Percentiles rank a stretch among this genome's conserved stretches.
Conservation (phyloP, 331 rosid species). For the Erythrophleum ivorense region DNA sequence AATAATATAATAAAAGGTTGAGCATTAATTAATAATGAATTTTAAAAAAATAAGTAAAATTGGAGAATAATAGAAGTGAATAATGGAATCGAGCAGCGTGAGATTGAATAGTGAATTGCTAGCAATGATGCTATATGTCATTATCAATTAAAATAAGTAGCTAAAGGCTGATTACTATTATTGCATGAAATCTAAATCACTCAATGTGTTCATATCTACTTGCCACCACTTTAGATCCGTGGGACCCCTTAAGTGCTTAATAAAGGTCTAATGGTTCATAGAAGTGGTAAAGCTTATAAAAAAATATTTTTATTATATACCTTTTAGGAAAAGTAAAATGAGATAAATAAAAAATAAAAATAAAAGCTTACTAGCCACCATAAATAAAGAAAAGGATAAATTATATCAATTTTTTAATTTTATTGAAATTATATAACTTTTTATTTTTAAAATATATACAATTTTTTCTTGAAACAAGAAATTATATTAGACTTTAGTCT, state of each 20-base stretch:
- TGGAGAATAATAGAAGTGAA: not conserved
- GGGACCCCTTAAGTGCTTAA: not conserved
- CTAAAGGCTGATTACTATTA: not conserved
- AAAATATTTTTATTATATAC: not conserved
- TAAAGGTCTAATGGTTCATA: not conserved
- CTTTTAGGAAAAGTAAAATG: not conserved
- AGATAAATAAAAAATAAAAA: too few species aligned
- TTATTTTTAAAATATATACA: too few species aligned
- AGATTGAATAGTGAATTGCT: constrained; percentile 10
- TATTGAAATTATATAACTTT: too few species aligned
- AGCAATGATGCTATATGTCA: constrained; percentile 13
- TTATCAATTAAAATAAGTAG: constrained; percentile 8
- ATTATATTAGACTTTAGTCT: too few species aligned
- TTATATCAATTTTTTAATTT: too few species aligned
- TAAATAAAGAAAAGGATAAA: too few species aligned
- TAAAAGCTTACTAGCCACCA: not conserved
- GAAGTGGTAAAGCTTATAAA: not conserved
- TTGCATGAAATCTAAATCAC: constrained; percentile 3
- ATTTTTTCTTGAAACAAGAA: too few species aligned
- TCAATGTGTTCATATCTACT: constrained; percentile 18
- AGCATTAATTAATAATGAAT: not conserved
- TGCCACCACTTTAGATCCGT: not conserved
- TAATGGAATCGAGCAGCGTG: constrained; percentile 24
- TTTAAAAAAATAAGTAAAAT: not conserved
- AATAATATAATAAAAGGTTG: not conserved